Evolutionary conservation across 805 yeast species (phyloP), one percentile per base, ranked within the genome.

Genomic region (Candida golubevii): DNA sequence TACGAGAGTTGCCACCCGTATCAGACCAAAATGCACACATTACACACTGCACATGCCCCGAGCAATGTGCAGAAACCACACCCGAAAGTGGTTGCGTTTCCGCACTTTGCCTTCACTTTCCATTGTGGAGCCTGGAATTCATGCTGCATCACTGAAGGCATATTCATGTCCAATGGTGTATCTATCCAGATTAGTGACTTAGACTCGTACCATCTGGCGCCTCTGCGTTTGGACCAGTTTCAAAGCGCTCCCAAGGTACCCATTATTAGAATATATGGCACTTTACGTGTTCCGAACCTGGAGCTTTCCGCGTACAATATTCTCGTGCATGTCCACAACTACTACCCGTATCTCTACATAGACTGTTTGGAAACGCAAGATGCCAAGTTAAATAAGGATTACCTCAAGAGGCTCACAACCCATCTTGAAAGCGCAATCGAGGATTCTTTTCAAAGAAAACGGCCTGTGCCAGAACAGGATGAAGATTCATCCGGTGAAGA

Each of bases 341-440:
- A 78, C 14, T 87, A 74, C 51, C 99, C 98, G 0, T 93, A 91
- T 57, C 52, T 91, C 1, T 89, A 75, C 57, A 69, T 90, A 2
- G 79, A 78, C 31, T 83, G 83, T 56, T 69, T 67, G 35, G 84
- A 81, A 1, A 29, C 12, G 7, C 46, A 44, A 9, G 57, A 62
- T 0, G 42, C 45, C 39, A 38, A 30, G 11, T 35, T 47, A 4
- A 40, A 40, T 26, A 44, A 56, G 10, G 57, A 59, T 13, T 68
- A 69, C 44, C 62, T 83, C 27, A 50, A 62, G 3, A 51, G 59
- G 1, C 51, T 83, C 13, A 75, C 67, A 30, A 33, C 51, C 8
- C 63, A 67, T 45, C 56, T 84, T 11, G 88, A 84, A 50, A 41
- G 35, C 1, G 61, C 63, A 12, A 49, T 82, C 13, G 54, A 53